Evolutionary conservation across 441 rosid species (phyloP).

Genomic region (Arabidopsis hybrid): DNA sequence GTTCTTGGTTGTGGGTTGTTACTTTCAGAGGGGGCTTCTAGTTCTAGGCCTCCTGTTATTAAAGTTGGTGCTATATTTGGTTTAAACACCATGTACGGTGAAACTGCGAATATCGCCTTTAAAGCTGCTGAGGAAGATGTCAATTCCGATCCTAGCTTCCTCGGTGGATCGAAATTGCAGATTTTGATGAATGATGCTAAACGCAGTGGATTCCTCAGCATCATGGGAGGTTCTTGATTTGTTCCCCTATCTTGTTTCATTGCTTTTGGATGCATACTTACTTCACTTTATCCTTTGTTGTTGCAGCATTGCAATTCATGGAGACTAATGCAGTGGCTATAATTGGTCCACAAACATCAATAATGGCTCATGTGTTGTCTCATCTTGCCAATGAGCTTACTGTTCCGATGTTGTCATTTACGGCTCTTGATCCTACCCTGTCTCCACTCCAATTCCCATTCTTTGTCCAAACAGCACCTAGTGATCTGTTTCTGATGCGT

Average conservation of each 20-base stretch:
- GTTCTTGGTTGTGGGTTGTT: conserved; percentile 49
- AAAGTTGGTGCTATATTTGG: conserved; percentile 80
- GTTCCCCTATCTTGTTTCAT: conserved; percentile 32
- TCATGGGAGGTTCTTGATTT: conserved; percentile 85
- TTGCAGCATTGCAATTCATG: conserved; percentile 87
- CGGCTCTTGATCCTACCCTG: conserved; percentile 82
- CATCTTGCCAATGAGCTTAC: conserved; percentile 82
- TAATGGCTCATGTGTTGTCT: conserved; percentile 85
- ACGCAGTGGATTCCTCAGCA: conserved; percentile 77
- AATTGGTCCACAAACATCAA: conserved; percentile 86
- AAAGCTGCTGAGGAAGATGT: conserved; percentile 83
- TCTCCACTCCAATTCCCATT: conserved; percentile 87
- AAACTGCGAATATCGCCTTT: conserved; percentile 65
- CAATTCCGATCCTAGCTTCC: conserved; percentile 73
- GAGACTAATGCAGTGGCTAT: conserved; percentile 88
- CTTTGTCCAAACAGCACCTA: conserved; percentile 84
- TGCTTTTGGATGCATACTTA: conserved; percentile 11
- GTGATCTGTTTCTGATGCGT: conserved; percentile 77
- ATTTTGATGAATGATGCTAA: conserved; percentile 68
- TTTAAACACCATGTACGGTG: conserved; percentile 56
- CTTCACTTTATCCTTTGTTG: conserved; percentile 18
- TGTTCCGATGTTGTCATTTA: conserved; percentile 82
- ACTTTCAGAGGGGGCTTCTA: conserved; percentile 50
- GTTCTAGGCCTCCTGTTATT: conserved; percentile 50
- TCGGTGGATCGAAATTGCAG: conserved; percentile 68